These are phyloP conservation scores for Nematocida parisii DNA, from an alignment of 371 early-diverging fungal genomes.

Conservation along the genomic window DNA sequence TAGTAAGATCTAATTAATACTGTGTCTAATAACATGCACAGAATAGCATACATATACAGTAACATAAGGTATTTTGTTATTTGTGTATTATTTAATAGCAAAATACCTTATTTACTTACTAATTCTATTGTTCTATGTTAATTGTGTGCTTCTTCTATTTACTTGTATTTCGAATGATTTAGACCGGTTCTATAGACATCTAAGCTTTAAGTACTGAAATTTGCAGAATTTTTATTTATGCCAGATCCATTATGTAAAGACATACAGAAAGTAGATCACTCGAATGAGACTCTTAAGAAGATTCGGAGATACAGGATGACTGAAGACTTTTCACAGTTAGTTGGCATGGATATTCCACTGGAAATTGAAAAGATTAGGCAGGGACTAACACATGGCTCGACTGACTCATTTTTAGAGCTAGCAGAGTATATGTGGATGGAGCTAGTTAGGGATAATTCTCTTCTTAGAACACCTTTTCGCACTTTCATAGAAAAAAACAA, in stretches of 20 bases:
- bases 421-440: conserved; percentile 38
- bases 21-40: too few species aligned
- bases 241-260: conserved; percentile 17
- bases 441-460: conserved; percentile 7
- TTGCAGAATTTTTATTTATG: conserved; percentile 40
- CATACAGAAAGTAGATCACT: conserved; percentile 28
- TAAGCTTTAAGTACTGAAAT: conserved; percentile 1
- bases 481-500: conserved; percentile 33
- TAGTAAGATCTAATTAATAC: too few species aligned
- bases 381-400: conserved; percentile 3
- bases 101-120: too few species aligned
- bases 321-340: conserved; percentile 22
- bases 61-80: too few species aligned
- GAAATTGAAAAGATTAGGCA: conserved; percentile 9
- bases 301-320: conserved; percentile 13
- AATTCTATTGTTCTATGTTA: too few species aligned
- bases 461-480: conserved; percentile 13
- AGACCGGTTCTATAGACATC: background rate
- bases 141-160: too few species aligned
- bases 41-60: too few species aligned
- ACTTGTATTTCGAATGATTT: background rate
- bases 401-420: conserved; percentile 19
- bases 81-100: too few species aligned
- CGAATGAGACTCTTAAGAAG: conserved; percentile 13
- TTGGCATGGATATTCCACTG: background rate